Base-by-base conservation (phyloP, 1,139 yeast species). In the Debaryomycetaceae sp. region DNA sequence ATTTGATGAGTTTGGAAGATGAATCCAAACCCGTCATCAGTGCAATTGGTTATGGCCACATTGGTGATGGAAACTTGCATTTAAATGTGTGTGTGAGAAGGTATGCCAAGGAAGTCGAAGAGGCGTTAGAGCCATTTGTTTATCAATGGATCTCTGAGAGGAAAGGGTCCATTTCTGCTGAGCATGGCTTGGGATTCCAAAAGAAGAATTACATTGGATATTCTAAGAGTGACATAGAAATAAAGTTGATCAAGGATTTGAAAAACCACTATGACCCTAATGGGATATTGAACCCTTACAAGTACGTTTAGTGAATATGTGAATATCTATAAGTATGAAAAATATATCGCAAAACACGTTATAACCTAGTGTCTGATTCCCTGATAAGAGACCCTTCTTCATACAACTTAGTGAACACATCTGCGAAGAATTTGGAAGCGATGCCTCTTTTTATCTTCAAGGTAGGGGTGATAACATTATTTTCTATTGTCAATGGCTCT, bases 171-270 rank as follows among this genome's bases (percentile, higher is more conserved):
- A 85, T 93, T 43, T 86, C 96, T 48, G 99, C 98, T 37, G 99
- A 93, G 66, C 99, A 93, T 64, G 99, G 99, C 5, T 75, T 93
- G 49, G 99, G 99, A 1, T 87, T 93, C 78, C 97, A 91, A 60
- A 93, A 93, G 84, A 87, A 86, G 56, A 85, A 87, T 60, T 93
- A 87, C 63, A 78, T 91, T 54, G 85, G 85, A 8, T 91, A 91
- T 70, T 80, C 95, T 50, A 91, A 90, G 73, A 80, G 80, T 52
- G 81, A 76, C 6, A 69, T 70, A 41, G 90, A 88, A 63, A 79
- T 93, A 49, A 63, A 71, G 39, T 63, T 88, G 70, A 90, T 93
- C 76, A 85, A 85, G 60, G 80, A 80, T 37, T 68, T 91, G 56
- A 91, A 91, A 68, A 57, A 72, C n/a, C 83, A 80, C 53, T 90